Conservation (phyloP, 805 yeast genomes). For the Alloascoidea africana region DNA sequence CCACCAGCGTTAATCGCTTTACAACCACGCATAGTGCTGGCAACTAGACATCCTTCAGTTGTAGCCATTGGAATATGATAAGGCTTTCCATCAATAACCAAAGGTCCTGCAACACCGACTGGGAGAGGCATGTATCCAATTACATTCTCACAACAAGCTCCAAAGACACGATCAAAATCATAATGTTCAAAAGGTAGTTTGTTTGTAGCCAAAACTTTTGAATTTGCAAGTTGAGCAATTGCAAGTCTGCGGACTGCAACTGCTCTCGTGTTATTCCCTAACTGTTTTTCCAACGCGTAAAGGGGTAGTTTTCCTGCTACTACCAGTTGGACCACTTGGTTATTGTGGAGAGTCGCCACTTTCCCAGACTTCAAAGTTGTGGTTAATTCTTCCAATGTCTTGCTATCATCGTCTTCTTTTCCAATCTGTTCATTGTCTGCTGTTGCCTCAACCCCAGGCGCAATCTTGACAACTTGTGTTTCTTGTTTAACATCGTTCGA, state of each 20-base stretch:
- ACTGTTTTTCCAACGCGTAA: conserved; percentile 87
- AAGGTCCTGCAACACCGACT: conserved; percentile 95
- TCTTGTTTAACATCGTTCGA: conserved; percentile 22
- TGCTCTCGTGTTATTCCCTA: conserved; percentile 82
- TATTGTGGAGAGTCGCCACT: conserved; percentile 47
- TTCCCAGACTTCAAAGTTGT: conserved; percentile 56
- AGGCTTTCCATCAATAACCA: conserved; percentile 77
- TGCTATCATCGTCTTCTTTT: conserved; percentile 79
- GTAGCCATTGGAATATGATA: conserved; percentile 98
- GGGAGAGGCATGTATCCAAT: conserved; percentile 95
- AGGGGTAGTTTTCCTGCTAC: conserved; percentile 70
- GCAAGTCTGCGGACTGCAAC: conserved; percentile 87
- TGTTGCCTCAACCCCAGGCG: conserved; percentile 52
- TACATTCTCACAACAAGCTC: conserved; percentile 98
- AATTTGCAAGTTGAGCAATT: conserved; percentile 69
- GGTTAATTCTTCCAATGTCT: conserved; percentile 50
- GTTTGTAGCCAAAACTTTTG: conserved; percentile 59
- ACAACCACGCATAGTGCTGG: conserved; percentile 98
- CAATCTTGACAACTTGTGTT: conserved; percentile 12
- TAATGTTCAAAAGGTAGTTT: conserved; percentile 70
- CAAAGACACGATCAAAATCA: conserved; percentile 91
- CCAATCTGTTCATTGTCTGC: conserved; percentile 80
- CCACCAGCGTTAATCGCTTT: conserved; percentile 96
- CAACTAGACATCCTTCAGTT: conserved; percentile 97
- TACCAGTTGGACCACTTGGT: conserved; percentile 61